Base-by-base conservation (phyloP, 805 yeast species). In the Candida peoriensis region DNA sequence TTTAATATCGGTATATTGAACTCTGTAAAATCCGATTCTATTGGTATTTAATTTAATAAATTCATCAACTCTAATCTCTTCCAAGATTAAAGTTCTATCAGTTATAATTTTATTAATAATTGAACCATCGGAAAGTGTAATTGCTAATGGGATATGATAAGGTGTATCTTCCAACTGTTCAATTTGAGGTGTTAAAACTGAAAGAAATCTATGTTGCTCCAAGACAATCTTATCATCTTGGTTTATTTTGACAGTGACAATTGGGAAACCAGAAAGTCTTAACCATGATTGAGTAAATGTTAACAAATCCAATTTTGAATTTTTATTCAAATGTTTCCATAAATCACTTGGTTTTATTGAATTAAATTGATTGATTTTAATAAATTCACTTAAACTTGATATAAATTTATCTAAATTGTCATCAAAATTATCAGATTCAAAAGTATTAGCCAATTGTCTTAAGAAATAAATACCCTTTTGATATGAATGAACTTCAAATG, bases 211-310 rank as follows among this genome's bases (percentile, higher is more conserved):
- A 38, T 64, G 61, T 45, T 71, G 76, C 25, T 54, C 63, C 16
- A 70, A 30, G 17, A 47, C 50, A 4, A 69, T 47, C 33, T 54
- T 57, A 6, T 41, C 49, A 3, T 49, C 56, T 0, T 48, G 55
- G 16, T 48, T 48, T 1, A 48, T 28, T 1, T 47, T 39, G 3
- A 74, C 73, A 3, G 54, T 46, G 6, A 81, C 47, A 2, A 74
- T 51, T 5, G 89, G 87, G 34, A 59, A 70, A 1, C 89, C 88
- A 1, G 79, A 66, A 11, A 68, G 55, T 47, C 74, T 66, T 3
- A 71, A 57, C 88, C 87, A 81, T 1, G 84, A 70, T 41, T 73
- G 69, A 41, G 71, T 60, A 34, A 78, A 73, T 0, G 69, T 59
- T 16, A 68, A 55, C n/a, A 77, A 46, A 46, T 76, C 79, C 28